Conservation (phyloP, 805 yeast genomes). For the Debaryomyces maramus region DNA sequence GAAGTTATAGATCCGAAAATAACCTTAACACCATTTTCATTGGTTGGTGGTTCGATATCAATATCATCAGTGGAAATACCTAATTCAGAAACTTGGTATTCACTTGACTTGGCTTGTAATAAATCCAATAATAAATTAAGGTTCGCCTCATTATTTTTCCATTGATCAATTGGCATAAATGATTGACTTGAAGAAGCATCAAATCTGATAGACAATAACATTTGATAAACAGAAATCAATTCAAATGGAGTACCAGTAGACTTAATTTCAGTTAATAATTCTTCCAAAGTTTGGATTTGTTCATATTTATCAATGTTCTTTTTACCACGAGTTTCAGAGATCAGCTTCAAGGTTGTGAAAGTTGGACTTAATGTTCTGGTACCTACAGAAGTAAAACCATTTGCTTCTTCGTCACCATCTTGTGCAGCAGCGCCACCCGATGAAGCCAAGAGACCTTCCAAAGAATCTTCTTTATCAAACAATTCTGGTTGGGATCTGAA, state of each 20-base stretch:
- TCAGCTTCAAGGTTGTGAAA: conserved; percentile 69
- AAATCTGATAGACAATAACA: conserved; percentile 84
- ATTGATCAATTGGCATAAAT: conserved; percentile 75
- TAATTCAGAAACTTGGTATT: conserved; percentile 71
- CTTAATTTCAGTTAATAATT: conserved; percentile 41
- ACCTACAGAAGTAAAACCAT: conserved; percentile 38
- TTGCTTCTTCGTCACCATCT: conserved; percentile 34
- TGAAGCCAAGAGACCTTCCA: conserved; percentile 22
- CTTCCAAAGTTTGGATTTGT: conserved; percentile 72
- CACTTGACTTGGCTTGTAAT: conserved; percentile 58
- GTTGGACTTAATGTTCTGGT: conserved; percentile 46
- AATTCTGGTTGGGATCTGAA: conserved; percentile 70
- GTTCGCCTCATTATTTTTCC: conserved; percentile 71
- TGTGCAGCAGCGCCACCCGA: conserved; percentile 18
- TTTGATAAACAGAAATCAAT: conserved; percentile 70
- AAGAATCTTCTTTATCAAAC: conserved; percentile 59
- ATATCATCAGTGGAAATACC: conserved; percentile 73
- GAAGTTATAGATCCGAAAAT: conserved; percentile 84
- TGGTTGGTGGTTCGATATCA: conserved; percentile 63
- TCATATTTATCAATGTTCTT: conserved; percentile 83
- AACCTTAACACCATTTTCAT: conserved; percentile 61
- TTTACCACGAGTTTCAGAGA: conserved; percentile 92
- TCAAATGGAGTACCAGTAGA: conserved; percentile 58
- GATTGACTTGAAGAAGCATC: conserved; percentile 70
- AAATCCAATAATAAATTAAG: conserved; percentile 61